Percentiles rank a stretch among this genome's conserved stretches.
phyloP scores from a whole-genome alignment of 805 yeast species.

The Saccharomycopsis fermentans region DNA sequence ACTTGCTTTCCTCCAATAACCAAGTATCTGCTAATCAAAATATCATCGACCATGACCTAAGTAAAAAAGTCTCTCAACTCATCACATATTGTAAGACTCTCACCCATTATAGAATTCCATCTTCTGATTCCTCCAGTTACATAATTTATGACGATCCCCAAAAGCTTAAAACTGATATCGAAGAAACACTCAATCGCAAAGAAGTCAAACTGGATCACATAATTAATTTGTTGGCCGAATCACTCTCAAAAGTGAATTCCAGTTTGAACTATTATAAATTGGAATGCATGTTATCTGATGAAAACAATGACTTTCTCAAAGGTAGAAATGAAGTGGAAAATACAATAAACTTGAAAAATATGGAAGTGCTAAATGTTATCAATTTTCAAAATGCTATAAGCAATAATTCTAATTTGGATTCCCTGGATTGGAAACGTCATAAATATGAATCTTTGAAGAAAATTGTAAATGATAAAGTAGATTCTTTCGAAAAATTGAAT shows the following conservation, averaged over 20 bases:
- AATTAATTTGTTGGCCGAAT: slow-evolving; percentile 4
- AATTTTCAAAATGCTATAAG: slow-evolving; percentile 4
- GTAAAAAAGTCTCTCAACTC: neutral
- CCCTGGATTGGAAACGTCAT: neutral
- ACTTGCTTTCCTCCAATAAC: neutral
- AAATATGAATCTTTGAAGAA: slow-evolving; percentile 12
- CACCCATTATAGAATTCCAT: neutral
- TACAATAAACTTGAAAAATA: slow-evolving; percentile 29
- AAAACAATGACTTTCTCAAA: slow-evolving; percentile 8
- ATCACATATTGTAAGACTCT: neutral
- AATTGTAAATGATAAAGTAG: slow-evolving; percentile 7
- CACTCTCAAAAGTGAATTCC: slow-evolving; percentile 8
- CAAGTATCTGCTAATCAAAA: neutral
- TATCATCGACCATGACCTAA: neutral
- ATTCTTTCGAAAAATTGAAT: slow-evolving; percentile 6
- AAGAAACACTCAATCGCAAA: neutral
- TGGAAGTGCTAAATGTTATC: slow-evolving; percentile 27
- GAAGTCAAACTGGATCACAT: neutral
- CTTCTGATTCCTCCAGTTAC: neutral
- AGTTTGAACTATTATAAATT: slow-evolving; percentile 10
- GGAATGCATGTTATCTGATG: slow-evolving; percentile 11
- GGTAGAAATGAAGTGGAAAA: slow-evolving; percentile 37
- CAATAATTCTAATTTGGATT: neutral
- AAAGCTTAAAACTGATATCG: neutral
- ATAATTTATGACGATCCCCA: neutral